These are phyloP conservation scores for Trichoderma aggressivum DNA, from an alignment of 2,329 filamentous ascomycete genomes.

Conservation along the genomic window DNA sequence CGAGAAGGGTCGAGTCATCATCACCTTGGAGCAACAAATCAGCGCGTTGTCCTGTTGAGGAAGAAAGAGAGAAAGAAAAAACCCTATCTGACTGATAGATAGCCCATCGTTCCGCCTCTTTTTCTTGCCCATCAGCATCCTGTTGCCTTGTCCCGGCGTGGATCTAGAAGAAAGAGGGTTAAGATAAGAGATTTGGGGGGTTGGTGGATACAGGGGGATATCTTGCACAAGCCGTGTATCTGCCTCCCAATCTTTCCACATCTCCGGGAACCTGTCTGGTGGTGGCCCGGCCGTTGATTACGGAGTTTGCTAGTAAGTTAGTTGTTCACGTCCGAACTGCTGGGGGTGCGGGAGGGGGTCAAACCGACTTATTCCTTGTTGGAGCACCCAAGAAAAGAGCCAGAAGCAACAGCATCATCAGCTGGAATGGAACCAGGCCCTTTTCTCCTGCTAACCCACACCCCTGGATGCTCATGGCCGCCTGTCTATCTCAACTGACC, in stretches of 20 bases:
- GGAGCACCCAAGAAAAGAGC: background rate
- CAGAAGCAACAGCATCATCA: constrained; percentile 1
- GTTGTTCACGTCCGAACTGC: background rate
- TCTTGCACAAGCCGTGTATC: background rate
- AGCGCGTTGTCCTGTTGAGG: background rate
- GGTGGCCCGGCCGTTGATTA: background rate
- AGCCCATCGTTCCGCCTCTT: background rate
- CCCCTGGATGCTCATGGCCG: background rate
- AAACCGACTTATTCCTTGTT: background rate
- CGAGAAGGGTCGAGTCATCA: background rate
- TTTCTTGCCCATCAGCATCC: background rate
- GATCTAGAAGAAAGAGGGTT: background rate
- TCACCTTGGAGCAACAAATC: background rate
- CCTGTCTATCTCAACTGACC: background rate
- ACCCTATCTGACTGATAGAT: background rate
- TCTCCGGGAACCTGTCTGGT: constrained; percentile 4
- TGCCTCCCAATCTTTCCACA: constrained; percentile 13
- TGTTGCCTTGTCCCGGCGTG: background rate
- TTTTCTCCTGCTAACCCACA: background rate
- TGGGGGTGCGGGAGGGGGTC: constrained; percentile 5
- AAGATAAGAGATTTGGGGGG: constrained; percentile 16
- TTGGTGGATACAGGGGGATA: constrained; percentile 3
- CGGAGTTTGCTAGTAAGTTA: background rate
- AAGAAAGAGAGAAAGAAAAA: background rate
- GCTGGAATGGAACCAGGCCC: background rate